Evolutionary conservation across 441 rosid species (phyloP), one percentile per base, ranked within the genome.

Genomic region (Macaranga tanarius): DNA sequence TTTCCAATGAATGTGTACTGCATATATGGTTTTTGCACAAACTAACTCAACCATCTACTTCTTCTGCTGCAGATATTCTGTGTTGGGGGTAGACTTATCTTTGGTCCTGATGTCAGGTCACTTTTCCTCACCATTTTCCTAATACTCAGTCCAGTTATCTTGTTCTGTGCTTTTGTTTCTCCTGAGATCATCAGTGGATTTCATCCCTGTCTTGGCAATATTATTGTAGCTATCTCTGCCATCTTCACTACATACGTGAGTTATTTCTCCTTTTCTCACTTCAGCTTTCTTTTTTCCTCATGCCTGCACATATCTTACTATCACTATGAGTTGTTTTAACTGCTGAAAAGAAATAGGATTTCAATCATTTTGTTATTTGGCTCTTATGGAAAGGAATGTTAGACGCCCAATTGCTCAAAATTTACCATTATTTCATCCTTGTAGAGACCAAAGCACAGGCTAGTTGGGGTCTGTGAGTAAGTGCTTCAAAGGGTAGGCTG

Each of bases 31-130:
- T 26, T 19, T 17, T 23, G 11, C 3, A 23, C n/a, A 28, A 31
- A 52, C 72, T 58, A 62, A 44, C 34, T 25, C 10, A 9, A 25
- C 56, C 61, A 16, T 59, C 34, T 51, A 47, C 59, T 67, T 47
- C 54, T 67, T 50, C 48, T 73, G 73, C 45, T 79, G 85, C 90
- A 90, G 95, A 85, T 75, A 75, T 88, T 92, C 73, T 83, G 59
- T 70, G 74, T 75, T 44, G 87, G 90, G 20, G 95, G 97, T 22
- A 86, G 91, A 74, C 69, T 92, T 44, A 75, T 86, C 64, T 90
- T 88, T 78, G 93, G 97, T 54, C 93, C 91, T 25, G 97, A 92
- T 77, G 90, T 83, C 70, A 85, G 91, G 76, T 90, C 97, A 2
- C 79, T 92, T 20, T 75, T 87, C 72, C 67, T 87, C 15, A 85